Conservation (phyloP, 805 yeast species). For the Yamadazyma sp. region DNA sequence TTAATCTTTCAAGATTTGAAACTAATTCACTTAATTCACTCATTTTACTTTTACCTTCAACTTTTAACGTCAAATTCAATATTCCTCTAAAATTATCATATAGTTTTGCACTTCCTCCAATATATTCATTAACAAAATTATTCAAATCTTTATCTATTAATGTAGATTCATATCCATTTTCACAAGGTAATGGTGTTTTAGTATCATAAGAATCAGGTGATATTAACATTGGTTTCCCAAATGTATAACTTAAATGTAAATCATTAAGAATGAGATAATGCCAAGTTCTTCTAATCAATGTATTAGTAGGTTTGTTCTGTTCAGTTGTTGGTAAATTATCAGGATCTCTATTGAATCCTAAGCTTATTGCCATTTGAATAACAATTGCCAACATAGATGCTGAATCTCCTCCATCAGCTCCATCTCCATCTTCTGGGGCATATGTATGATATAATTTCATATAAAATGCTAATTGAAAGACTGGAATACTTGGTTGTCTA, state of each 20-base stretch:
- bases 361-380: slow-evolving; percentile 36
- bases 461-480: slow-evolving; percentile 29
- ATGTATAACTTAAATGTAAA: slow-evolving; percentile 39
- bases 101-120: slow-evolving; percentile 29
- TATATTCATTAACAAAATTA: slow-evolving; percentile 31
- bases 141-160: slow-evolving; percentile 40
- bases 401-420: slow-evolving; percentile 38
- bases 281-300: slow-evolving; percentile 61
- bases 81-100: slow-evolving; percentile 25
- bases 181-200: slow-evolving; percentile 40
- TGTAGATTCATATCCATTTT: slow-evolving; percentile 38
- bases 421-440: slow-evolving; percentile 43
- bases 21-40: slow-evolving; percentile 32
- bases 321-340: slow-evolving; percentile 24
- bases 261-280: slow-evolving; percentile 47
- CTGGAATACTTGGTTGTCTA: slow-evolving; percentile 29
- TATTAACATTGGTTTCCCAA: slow-evolving; percentile 47
- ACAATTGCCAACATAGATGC: slow-evolving; percentile 25
- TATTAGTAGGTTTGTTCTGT: slow-evolving; percentile 27
- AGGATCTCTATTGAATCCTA: slow-evolving; percentile 42
- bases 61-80: slow-evolving; percentile 36
- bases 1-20: slow-evolving; percentile 31
- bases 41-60: slow-evolving; percentile 37
- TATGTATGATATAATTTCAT: slow-evolving; percentile 28
- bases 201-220: slow-evolving; percentile 48